A percentile compares a stretch with the other conserved stretches of the same genome.
Conservation (phyloP, 345 rosid species). For the Murraya koenigii region DNA sequence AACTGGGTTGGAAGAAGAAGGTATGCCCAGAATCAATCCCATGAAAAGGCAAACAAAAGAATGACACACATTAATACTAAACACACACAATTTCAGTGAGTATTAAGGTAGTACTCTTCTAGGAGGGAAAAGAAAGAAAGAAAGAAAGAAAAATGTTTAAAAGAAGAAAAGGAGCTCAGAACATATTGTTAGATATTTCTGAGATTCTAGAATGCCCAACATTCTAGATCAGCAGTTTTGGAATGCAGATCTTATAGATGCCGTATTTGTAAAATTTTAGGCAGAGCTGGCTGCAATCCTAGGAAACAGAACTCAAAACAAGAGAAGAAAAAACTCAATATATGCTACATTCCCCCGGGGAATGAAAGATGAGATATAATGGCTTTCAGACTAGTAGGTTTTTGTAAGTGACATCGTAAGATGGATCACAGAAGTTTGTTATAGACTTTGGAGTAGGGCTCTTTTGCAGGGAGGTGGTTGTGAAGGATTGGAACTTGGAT, state of each 20-base stretch:
- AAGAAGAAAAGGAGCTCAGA: slow-evolving; percentile 23
- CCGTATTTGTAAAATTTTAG: slow-evolving; percentile 74
- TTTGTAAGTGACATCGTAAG: slow-evolving; percentile 28
- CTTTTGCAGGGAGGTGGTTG: slow-evolving; percentile 95
- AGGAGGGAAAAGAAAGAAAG: slow-evolving; percentile 18
- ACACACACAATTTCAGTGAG: slow-evolving; percentile 38
- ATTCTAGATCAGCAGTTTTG: slow-evolving; percentile 45
- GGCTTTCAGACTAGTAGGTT: slow-evolving; percentile 21
- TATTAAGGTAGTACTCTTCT: slow-evolving; percentile 31
- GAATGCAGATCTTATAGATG: slow-evolving; percentile 66
- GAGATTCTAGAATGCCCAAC: slow-evolving; percentile 71
- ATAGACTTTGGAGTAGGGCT: slow-evolving; percentile 91
- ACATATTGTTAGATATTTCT: slow-evolving; percentile 44
- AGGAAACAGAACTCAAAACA: slow-evolving; percentile 28
- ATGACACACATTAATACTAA: slow-evolving; percentile 39
- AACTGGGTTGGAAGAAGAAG: slow-evolving; percentile 39
- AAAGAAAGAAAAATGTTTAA: slow-evolving; percentile 5
- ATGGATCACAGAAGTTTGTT: slow-evolving; percentile 31
- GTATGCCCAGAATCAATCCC: slow-evolving; percentile 32
- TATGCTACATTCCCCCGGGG: slow-evolving; percentile 23
- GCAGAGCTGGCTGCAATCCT: slow-evolving; percentile 77
- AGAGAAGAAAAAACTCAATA: slow-evolving; percentile 22
- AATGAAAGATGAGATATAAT: slow-evolving; percentile 19
- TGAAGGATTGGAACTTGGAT: slow-evolving; percentile 50
- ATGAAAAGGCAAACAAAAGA: slow-evolving; percentile 41